Evolutionary conservation across 306 rosid genomes (phyloP).

Genomic region (Vigna trinervia): DNA sequence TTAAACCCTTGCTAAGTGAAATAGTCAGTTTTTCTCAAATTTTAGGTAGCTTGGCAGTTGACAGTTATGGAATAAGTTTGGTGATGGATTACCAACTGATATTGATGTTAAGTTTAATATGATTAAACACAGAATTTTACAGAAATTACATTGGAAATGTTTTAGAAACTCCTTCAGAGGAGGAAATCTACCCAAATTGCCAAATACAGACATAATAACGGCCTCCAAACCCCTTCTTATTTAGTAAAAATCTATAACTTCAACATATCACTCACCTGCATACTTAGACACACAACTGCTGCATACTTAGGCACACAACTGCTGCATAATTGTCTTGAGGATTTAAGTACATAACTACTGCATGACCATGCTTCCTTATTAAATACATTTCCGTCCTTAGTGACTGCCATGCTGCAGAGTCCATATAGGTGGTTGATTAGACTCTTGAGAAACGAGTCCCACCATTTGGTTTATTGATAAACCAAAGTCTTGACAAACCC

Average conservation of each 20-base stretch:
- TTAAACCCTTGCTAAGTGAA: constrained; percentile 3
- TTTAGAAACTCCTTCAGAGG: not conserved
- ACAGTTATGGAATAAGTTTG: not conserved
- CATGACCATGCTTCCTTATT: not conserved
- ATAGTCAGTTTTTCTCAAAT: not conserved
- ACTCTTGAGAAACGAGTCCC: not conserved
- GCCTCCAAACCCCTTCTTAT: not conserved
- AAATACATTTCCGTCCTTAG: not conserved
- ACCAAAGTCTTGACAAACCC: no score
- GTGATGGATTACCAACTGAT: no score
- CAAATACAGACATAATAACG: not conserved
- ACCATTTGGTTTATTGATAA: not conserved
- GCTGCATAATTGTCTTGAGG: not conserved
- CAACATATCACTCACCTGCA: not conserved
- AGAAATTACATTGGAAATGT: no score
- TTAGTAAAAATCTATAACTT: not conserved
- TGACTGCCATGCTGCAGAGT: not conserved
- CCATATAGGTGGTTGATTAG: not conserved
- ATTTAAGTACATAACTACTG: not conserved
- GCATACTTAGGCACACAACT: not conserved
- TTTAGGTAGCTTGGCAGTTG: constrained; percentile 27
- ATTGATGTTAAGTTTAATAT: no score
- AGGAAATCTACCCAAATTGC: not conserved
- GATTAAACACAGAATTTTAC: no score
- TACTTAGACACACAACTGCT: not conserved